Conservation (phyloP, 1,139 yeast genomes). For the Suhomyces bribrorum region DNA sequence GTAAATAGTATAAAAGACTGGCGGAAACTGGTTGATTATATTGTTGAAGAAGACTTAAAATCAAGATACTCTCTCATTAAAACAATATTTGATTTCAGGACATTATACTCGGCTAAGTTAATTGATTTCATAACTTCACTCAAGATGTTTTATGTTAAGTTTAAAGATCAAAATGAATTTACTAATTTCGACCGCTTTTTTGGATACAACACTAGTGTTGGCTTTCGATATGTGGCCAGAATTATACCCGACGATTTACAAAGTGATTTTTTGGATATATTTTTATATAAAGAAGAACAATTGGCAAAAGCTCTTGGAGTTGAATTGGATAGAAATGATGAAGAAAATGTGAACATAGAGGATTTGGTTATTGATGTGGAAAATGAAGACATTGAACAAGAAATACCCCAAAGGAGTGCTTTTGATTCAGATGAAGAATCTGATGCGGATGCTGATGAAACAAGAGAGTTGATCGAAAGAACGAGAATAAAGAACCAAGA, state of each 20-base stretch:
- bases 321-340: constrained; percentile 53
- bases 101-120: constrained; percentile 27
- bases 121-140: constrained; percentile 37
- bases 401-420: constrained; percentile 15
- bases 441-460: constrained; percentile 17
- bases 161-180: constrained; percentile 26
- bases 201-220: constrained; percentile 17
- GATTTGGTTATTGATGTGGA: constrained; percentile 26
- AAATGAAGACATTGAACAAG: constrained; percentile 13
- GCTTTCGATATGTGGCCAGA: constrained; percentile 12
- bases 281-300: constrained; percentile 36
- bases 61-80: constrained; percentile 12
- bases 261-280: constrained; percentile 28
- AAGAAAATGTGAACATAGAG: constrained; percentile 59
- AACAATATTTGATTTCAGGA: constrained; percentile 25
- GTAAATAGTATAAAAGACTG: not conserved
- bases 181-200: constrained; percentile 32
- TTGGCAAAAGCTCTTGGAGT: constrained; percentile 29
- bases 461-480: constrained; percentile 8
- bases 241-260: constrained; percentile 27
- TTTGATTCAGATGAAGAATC: constrained; percentile 24
- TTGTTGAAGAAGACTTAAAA: constrained; percentile 4
- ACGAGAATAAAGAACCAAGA: constrained; percentile 11
- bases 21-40: not conserved
- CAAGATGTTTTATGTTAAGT: constrained; percentile 37